Percentiles rank a stretch among this genome's conserved stretches.
These are phyloP conservation scores for Rhizopus delemar DNA, from an alignment of 371 early-diverging fungal genomes.

Conservation along the genomic window DNA sequence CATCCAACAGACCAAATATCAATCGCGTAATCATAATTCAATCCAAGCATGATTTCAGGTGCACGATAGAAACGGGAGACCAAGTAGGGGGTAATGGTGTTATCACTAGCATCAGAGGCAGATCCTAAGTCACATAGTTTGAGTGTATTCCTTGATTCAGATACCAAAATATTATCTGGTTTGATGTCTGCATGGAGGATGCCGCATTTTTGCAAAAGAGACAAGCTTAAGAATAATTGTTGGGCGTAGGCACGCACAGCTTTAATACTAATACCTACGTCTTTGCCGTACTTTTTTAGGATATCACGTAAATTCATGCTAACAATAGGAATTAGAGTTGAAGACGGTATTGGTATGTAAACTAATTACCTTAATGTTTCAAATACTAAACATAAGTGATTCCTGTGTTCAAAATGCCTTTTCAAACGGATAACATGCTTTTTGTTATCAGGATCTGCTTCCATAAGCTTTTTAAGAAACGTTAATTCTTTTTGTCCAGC, in stretches of 20 bases:
- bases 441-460: conserved; percentile 83
- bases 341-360: no score
- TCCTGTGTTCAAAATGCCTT: conserved; percentile 86
- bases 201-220: conserved; percentile 77
- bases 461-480: conserved; percentile 80
- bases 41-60: conserved; percentile 97
- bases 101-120: conserved; percentile 83
- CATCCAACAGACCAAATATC: conserved; percentile 99
- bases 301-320: conserved; percentile 93
- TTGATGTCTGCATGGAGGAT: conserved; percentile 98
- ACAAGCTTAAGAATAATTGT: conserved; percentile 87
- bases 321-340: background rate
- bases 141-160: conserved; percentile 74
- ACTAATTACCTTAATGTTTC: conserved; percentile 75
- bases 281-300: conserved; percentile 90
- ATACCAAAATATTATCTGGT: conserved; percentile 95
- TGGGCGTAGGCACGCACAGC: conserved; percentile 91
- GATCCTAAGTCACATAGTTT: conserved; percentile 96
- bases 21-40: conserved; percentile 82
- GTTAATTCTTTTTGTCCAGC: conserved; percentile 91
- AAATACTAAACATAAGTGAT: conserved; percentile 93
- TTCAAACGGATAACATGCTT: conserved; percentile 84
- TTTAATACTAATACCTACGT: conserved; percentile 88
- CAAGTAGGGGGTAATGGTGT: conserved; percentile 92
- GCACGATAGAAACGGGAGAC: conserved; percentile 98